A percentile compares a stretch with the other conserved stretches of the same genome.
phyloP scores from a whole-genome alignment of 1,284 basidiomycete species.

The Sanghuangporus weigelae region DNA sequence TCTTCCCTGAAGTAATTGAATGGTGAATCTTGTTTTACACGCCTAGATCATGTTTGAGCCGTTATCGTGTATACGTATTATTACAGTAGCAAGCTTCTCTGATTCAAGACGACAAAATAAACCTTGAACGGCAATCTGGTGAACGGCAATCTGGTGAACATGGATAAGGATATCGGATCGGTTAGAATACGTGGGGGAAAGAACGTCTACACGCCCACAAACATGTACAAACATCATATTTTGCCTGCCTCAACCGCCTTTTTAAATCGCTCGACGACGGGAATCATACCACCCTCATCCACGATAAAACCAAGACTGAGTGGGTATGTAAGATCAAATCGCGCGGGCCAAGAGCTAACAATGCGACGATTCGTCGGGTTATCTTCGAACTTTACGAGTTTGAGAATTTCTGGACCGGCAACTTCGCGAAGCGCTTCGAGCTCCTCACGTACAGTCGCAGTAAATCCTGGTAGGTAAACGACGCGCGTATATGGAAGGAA shows the following conservation, averaged over 20 bases:
- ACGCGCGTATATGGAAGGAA: slow-evolving; percentile 49
- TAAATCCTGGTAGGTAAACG: slow-evolving; percentile 46
- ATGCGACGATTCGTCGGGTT: slow-evolving; percentile 37
- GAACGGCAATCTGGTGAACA: neutral
- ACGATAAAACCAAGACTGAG: slow-evolving; percentile 38
- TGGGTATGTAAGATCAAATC: slow-evolving; percentile 41
- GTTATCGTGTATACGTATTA: neutral
- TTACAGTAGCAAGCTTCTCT: neutral
- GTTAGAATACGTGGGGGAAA: no score
- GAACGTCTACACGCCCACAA: no score
- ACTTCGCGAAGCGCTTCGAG: slow-evolving; percentile 38
- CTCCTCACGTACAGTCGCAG: slow-evolving; percentile 41
- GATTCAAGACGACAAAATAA: neutral
- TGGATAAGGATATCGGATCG: neutral
- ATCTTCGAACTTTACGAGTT: slow-evolving; percentile 38
- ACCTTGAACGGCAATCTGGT: neutral
- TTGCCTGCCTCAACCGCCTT: slow-evolving; percentile 27
- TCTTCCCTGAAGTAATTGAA: slow-evolving; percentile 73
- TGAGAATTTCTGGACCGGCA: slow-evolving; percentile 34
- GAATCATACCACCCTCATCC: slow-evolving; percentile 43
- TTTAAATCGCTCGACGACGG: slow-evolving; percentile 37
- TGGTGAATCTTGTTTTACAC: slow-evolving; percentile 47
- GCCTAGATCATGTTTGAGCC: no score
- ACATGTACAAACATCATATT: slow-evolving; percentile 4
- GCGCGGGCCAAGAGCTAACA: slow-evolving; percentile 44